Evolutionary conservation across 495 filamentous ascomycete genomes (phyloP).

Genomic region (Pyronema omphalodes): DNA sequence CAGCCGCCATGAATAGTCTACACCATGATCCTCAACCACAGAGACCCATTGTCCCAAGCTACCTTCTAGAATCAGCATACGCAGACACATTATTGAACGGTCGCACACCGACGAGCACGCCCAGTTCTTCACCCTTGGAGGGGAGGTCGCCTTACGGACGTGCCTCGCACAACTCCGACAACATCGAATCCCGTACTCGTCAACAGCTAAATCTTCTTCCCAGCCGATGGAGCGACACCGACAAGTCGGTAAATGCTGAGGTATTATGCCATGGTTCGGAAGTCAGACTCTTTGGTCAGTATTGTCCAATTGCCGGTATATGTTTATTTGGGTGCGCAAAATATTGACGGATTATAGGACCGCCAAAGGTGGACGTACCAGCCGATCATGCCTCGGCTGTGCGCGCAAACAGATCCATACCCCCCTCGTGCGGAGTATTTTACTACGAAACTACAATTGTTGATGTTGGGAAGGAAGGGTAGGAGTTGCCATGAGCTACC

Average conservation of each 20-base stretch:
- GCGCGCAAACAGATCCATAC: slow-evolving; percentile 76
- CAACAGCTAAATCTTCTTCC: slow-evolving; percentile 44
- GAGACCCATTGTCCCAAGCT: slow-evolving; percentile 18
- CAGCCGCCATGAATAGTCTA: slow-evolving; percentile 9
- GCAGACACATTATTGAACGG: slow-evolving; percentile 16
- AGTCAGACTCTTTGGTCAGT: slow-evolving; percentile 44
- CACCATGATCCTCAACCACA: slow-evolving; percentile 4
- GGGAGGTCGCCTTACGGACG: neutral
- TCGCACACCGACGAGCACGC: slow-evolving; percentile 31
- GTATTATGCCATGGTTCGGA: slow-evolving; percentile 57
- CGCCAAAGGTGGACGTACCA: slow-evolving; percentile 46
- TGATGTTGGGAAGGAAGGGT: slow-evolving; percentile 76
- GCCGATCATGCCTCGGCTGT: slow-evolving; percentile 54
- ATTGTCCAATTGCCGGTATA: neutral
- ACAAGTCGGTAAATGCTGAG: slow-evolving; percentile 58
- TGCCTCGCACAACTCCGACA: too few relatives aligned
- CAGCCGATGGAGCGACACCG: slow-evolving; percentile 60
- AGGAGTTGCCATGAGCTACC: slow-evolving; percentile 25
- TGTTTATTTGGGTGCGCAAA: neutral
- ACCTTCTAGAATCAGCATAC: slow-evolving; percentile 22
- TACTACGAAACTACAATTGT: slow-evolving; percentile 90
- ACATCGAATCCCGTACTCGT: too few relatives aligned
- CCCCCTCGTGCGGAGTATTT: slow-evolving; percentile 81
- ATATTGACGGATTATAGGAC: slow-evolving; percentile 24
- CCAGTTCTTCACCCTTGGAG: slow-evolving; percentile 33